Conservation (phyloP, 2,329 filamentous ascomycete genomes). For the Aspergillus arachidicola region DNA sequence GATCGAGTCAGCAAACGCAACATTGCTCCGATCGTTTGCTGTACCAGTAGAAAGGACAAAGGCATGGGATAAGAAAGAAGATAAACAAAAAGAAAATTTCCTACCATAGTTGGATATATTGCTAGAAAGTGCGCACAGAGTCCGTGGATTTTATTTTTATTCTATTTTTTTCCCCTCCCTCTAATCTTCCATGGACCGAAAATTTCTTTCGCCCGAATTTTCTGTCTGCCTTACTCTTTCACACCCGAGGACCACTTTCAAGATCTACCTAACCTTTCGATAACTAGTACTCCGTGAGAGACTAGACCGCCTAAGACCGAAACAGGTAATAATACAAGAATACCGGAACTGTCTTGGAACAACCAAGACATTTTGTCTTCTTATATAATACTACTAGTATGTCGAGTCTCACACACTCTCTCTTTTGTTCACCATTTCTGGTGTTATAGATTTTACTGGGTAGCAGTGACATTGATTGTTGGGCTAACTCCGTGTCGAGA, state of each 20-base stretch:
- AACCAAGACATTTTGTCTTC: no score
- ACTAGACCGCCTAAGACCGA: background rate
- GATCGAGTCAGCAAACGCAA: background rate
- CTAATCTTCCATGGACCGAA: background rate
- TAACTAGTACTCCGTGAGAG: background rate
- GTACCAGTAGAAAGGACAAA: background rate
- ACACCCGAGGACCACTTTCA: slow-evolving; percentile 1
- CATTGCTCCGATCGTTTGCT: background rate
- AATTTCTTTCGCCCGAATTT: background rate
- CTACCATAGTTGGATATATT: background rate
- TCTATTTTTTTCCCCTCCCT: background rate
- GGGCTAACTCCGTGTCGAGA: background rate
- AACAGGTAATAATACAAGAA: background rate
- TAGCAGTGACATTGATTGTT: background rate
- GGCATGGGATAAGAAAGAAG: background rate
- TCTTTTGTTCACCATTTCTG: background rate
- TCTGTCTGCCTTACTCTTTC: background rate
- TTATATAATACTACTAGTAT: background rate
- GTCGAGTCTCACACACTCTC: background rate
- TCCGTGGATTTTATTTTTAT: background rate
- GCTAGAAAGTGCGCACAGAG: background rate
- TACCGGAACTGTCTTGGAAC: background rate
- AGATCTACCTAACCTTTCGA: slow-evolving; percentile 1
- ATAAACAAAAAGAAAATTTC: background rate
- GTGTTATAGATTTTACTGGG: background rate